A percentile compares a stretch with the other conserved stretches of the same genome.
Conservation (phyloP, 192 early-diverging fungal species). For the Chytriomyces hyalinus region DNA sequence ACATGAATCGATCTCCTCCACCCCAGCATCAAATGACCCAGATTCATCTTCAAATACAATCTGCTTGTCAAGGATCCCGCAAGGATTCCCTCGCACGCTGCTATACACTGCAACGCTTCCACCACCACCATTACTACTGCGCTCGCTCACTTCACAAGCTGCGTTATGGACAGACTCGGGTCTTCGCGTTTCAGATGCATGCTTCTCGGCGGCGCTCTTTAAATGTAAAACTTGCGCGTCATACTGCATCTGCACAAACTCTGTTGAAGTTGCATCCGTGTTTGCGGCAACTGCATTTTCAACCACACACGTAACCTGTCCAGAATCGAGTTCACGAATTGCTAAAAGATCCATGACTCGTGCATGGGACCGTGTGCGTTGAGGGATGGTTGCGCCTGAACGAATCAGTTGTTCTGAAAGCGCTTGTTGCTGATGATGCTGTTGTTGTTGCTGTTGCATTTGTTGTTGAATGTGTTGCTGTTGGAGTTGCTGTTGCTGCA, state of each 20-base stretch:
- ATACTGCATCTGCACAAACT: constrained; percentile 20
- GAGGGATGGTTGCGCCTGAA: not conserved
- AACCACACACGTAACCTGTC: not conserved
- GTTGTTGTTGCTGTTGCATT: not conserved
- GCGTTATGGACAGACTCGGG: not conserved
- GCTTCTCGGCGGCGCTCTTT: not conserved
- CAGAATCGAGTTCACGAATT: not conserved
- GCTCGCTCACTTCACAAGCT: not conserved
- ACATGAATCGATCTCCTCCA: not conserved
- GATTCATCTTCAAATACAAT: not conserved
- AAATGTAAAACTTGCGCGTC: constrained; percentile 7
- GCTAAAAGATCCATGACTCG: constrained; percentile 14
- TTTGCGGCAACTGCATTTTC: not conserved
- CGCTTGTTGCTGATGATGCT: constrained; percentile 9
- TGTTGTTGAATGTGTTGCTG: not conserved
- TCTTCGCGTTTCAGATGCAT: not conserved
- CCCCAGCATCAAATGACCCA: not conserved
- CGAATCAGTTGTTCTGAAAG: not conserved
- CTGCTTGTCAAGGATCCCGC: too few relatives aligned
- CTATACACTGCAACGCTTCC: too few relatives aligned
- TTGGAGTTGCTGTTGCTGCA: not conserved
- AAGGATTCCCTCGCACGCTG: too few relatives aligned
- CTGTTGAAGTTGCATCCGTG: constrained; percentile 6
- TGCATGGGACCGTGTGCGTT: constrained; percentile 8
- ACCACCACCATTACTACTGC: too few relatives aligned